Conservation (phyloP, 129 eudicot species). For the Saposhnikovia divaricata region DNA sequence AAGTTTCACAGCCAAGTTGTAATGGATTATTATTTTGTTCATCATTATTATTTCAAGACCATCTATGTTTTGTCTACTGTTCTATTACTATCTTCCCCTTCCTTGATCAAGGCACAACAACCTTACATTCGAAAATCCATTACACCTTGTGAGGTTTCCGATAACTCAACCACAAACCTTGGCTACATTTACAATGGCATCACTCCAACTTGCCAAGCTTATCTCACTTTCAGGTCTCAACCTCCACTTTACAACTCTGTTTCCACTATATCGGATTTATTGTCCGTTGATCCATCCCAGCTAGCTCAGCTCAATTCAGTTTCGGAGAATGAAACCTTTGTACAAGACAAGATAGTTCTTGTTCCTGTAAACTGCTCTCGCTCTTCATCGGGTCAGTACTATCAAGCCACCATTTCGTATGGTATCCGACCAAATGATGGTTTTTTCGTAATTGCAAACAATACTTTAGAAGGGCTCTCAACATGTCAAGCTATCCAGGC, state of each 20-base stretch:
- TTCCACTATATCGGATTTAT: conserved; percentile 52
- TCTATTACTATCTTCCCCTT: conserved; percentile 17
- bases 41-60: background rate
- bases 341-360: conserved; percentile 42
- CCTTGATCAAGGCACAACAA: conserved; percentile 55
- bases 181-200: conserved; percentile 74
- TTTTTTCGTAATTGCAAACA: conserved; percentile 35
- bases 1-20: background rate
- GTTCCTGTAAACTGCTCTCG: conserved; percentile 81
- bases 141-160: conserved; percentile 27
- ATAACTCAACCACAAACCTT: conserved; percentile 47
- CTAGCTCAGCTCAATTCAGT: conserved; percentile 59
- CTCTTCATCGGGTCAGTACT: conserved; percentile 59
- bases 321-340: conserved; percentile 20
- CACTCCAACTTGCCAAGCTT: conserved; percentile 44
- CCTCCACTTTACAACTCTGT: conserved; percentile 47
- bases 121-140: conserved; percentile 43
- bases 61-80: conserved; percentile 17
- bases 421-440: conserved; percentile 19
- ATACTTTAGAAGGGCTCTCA: conserved; percentile 62
- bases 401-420: conserved; percentile 53
- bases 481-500: conserved; percentile 63
- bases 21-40: background rate
- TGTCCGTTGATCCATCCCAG: conserved; percentile 37
- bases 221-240: conserved; percentile 58